Evolutionary conservation across 139 green algal species (phyloP).

Genomic region (Chlorella sp.): DNA sequence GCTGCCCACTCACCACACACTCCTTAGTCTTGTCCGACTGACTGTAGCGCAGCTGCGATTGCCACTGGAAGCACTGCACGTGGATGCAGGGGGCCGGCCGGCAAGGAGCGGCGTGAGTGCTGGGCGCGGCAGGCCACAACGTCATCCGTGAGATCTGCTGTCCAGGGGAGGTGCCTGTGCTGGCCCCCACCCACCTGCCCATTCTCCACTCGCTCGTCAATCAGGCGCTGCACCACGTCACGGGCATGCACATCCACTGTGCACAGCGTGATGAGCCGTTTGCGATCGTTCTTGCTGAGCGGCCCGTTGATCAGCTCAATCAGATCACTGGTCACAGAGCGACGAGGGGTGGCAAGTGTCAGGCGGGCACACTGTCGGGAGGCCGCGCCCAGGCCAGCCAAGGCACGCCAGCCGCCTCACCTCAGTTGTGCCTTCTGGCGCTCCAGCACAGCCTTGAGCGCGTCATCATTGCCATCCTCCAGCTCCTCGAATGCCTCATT

Average conservation of each 20-base stretch:
- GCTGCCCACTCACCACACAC: conserved; percentile 53
- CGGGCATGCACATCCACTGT: conserved; percentile 95
- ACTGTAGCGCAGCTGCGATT: conserved; percentile 92
- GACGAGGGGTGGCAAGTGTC: too few species aligned
- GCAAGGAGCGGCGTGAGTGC: too few species aligned
- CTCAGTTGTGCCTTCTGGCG: conserved; percentile 78
- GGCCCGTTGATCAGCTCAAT: conserved; percentile 90
- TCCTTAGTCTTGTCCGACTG: conserved; percentile 83
- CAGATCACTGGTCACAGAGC: conserved; percentile 73
- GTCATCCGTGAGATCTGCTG: too few species aligned
- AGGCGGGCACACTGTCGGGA: too few species aligned
- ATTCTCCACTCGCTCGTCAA: conserved; percentile 86
- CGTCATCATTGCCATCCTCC: conserved; percentile 94
- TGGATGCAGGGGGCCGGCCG: too few species aligned
- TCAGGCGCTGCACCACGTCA: conserved; percentile 89
- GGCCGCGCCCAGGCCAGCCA: too few species aligned
- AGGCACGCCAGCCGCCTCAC: too few species aligned
- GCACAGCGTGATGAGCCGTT: conserved; percentile 96
- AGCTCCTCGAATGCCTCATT: conserved; percentile 92
- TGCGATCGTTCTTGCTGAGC: conserved; percentile 83
- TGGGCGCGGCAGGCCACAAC: too few species aligned
- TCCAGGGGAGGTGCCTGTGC: too few species aligned
- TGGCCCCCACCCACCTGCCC: conserved; percentile 9
- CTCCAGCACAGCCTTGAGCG: conserved; percentile 77
- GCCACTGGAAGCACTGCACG: conserved; percentile 87